Evolutionary conservation across 2,329 filamentous ascomycete species (phyloP).

Genomic region (Apiospora saccharicola): DNA sequence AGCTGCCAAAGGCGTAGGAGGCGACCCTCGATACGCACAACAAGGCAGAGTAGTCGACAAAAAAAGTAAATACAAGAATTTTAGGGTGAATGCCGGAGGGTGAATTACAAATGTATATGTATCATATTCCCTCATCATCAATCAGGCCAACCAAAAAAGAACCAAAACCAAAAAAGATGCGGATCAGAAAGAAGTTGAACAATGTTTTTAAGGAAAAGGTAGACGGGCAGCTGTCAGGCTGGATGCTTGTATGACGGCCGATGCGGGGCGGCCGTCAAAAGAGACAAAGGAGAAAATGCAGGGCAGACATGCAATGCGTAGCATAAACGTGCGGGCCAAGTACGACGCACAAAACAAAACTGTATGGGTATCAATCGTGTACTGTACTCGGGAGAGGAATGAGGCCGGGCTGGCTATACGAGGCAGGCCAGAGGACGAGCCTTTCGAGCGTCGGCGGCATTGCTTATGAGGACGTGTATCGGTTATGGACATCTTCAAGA

Average conservation of each 20-base stretch:
- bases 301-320: slow-evolving; percentile 10
- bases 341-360: slow-evolving; percentile 16
- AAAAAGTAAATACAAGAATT: slow-evolving; percentile 21
- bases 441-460: background rate
- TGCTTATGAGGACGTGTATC: slow-evolving; percentile 12
- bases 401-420: background rate
- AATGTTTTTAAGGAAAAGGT: slow-evolving; percentile 1
- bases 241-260: background rate
- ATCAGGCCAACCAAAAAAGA: slow-evolving; percentile 3
- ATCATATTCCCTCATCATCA: slow-evolving; percentile 16
- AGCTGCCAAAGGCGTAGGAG: background rate
- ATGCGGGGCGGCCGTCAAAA: background rate
- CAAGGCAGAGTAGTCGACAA: background rate
- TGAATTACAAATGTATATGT: slow-evolving; percentile 11
- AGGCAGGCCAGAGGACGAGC: no score
- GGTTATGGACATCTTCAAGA: slow-evolving; percentile 28
- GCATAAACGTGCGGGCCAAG: background rate
- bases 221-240: background rate
- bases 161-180: background rate
- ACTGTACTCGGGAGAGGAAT: slow-evolving; percentile 5
- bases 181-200: background rate
- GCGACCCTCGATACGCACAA: background rate
- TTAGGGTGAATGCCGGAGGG: slow-evolving; percentile 2
- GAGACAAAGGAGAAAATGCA: slow-evolving; percentile 12
- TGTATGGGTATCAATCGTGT: slow-evolving; percentile 24